Percentiles rank a stretch among this genome's conserved stretches.
These are phyloP conservation scores for Melanogaster broomeanus DNA, from an alignment of 768 basidiomycete species.

Conservation along the genomic window DNA sequence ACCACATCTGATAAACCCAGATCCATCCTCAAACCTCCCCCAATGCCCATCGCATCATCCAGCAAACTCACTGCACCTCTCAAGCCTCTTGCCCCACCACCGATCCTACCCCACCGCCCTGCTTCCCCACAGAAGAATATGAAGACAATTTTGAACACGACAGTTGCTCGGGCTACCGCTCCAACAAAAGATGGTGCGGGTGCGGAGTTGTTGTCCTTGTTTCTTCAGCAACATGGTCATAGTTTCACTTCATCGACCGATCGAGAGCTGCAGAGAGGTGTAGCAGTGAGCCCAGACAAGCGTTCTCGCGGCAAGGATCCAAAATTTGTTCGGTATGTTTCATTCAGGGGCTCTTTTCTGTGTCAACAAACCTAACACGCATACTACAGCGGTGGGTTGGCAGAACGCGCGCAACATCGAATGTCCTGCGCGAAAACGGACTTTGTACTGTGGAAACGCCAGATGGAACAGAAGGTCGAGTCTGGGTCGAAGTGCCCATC, in stretches of 20 bases:
- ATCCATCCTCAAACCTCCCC: conserved; percentile 31
- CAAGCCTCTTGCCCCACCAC: conserved; percentile 32
- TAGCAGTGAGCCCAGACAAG: conserved; percentile 63
- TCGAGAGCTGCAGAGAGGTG: conserved; percentile 46
- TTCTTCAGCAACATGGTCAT: conserved; percentile 48
- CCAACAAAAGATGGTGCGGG: conserved; percentile 49
- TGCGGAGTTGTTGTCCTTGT: conserved; percentile 53
- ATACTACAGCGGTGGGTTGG: conserved; percentile 53
- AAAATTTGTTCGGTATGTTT: conserved; percentile 50
- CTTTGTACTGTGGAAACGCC: conserved; percentile 54
- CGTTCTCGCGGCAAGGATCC: conserved; percentile 41
- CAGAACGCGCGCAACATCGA: conserved; percentile 47
- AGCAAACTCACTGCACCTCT: conserved; percentile 16
- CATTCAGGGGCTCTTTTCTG: background rate
- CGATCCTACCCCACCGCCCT: conserved; percentile 14
- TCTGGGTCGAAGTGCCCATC: conserved; percentile 30
- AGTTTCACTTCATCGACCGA: conserved; percentile 38
- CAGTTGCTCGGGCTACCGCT: conserved; percentile 54
- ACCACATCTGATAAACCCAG: conserved; percentile 15
- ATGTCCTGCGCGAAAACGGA: conserved; percentile 47
- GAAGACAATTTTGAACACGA: conserved; percentile 52
- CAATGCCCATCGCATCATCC: conserved; percentile 15
- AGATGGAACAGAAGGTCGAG: conserved; percentile 40
- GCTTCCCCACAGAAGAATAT: conserved; percentile 36
- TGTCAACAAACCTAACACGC: background rate